Conservation (phyloP, 441 rosid species). For the Melastoma candidum region DNA sequence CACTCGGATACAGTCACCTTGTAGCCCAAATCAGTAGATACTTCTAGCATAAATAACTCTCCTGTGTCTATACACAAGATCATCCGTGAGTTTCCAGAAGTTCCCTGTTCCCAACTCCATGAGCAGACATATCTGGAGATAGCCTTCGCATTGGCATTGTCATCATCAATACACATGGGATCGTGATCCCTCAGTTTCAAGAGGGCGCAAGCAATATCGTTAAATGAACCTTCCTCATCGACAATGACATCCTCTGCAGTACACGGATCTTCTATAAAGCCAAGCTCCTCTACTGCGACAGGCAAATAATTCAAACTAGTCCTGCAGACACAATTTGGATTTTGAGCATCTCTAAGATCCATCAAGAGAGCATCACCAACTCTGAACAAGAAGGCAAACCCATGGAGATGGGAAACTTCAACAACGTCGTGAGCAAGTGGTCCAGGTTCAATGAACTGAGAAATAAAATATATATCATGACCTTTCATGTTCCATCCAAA, state of each 20-base stretch:
- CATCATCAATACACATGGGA: constrained; percentile 94
- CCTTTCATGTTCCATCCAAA: constrained; percentile 66
- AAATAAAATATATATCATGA: constrained; percentile 38
- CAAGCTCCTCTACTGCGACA: constrained; percentile 55
- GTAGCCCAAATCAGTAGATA: constrained; percentile 37
- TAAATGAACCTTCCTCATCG: constrained; percentile 92
- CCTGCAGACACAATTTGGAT: constrained; percentile 60
- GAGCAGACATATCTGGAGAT: constrained; percentile 62
- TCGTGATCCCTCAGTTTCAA: constrained; percentile 87
- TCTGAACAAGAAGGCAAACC: constrained; percentile 87
- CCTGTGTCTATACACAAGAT: constrained; percentile 80
- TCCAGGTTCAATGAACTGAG: constrained; percentile 62
- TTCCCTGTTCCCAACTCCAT: constrained; percentile 91
- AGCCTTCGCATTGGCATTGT: constrained; percentile 38
- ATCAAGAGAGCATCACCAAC: constrained; percentile 89
- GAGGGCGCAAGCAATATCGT: constrained; percentile 94
- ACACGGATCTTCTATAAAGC: constrained; percentile 66
- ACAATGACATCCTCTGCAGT: constrained; percentile 47
- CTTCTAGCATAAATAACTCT: constrained; percentile 74
- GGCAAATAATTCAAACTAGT: constrained; percentile 61
- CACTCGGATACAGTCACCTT: constrained; percentile 68
- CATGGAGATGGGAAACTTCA: constrained; percentile 80
- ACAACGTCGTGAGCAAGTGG: constrained; percentile 66
- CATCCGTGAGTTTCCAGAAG: constrained; percentile 51
- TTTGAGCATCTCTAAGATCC: constrained; percentile 84